Evolutionary conservation across 495 filamentous ascomycete genomes (phyloP).

Genomic region (Neurospora sp.): DNA sequence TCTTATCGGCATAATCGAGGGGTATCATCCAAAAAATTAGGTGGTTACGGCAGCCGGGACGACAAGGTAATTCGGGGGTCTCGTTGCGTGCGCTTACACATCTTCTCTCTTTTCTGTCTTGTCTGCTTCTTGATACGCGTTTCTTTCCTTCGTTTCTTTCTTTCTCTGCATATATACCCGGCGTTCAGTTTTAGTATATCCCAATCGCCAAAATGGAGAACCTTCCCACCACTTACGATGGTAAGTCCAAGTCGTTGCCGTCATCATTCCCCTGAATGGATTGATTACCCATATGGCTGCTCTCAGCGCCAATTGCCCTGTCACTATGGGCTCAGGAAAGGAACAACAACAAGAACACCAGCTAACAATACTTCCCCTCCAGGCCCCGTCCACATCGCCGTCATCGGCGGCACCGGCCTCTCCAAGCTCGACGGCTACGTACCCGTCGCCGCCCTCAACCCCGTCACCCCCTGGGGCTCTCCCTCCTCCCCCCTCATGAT

Average conservation of each 20-base stretch:
- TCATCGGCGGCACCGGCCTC: constrained; percentile 94
- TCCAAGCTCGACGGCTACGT: constrained; percentile 59
- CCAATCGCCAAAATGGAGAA: neutral
- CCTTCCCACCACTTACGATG: constrained; percentile 3
- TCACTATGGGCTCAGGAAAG: neutral
- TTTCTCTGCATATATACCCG: neutral
- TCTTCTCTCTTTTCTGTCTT: neutral
- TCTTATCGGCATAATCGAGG: neutral
- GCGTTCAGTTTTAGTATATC: neutral
- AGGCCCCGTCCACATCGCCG: constrained; percentile 81
- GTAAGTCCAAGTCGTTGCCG: neutral
- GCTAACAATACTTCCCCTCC: constrained; percentile 3
- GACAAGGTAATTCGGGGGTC: neutral
- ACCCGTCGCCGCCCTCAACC: constrained; percentile 63
- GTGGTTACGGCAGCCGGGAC: neutral
- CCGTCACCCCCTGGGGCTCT: constrained; percentile 79
- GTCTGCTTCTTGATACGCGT: neutral
- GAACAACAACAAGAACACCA: too few species aligned
- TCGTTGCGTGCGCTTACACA: neutral
- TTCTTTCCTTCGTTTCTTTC: neutral
- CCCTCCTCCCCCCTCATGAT: constrained; percentile 87
- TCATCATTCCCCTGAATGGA: too few species aligned
- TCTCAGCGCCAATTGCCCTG: neutral
- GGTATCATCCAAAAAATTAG: neutral
- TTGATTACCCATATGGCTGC: neutral